phyloP scores from a whole-genome alignment of 164 flowering plant genomes.

The Buxus sempervirens region DNA sequence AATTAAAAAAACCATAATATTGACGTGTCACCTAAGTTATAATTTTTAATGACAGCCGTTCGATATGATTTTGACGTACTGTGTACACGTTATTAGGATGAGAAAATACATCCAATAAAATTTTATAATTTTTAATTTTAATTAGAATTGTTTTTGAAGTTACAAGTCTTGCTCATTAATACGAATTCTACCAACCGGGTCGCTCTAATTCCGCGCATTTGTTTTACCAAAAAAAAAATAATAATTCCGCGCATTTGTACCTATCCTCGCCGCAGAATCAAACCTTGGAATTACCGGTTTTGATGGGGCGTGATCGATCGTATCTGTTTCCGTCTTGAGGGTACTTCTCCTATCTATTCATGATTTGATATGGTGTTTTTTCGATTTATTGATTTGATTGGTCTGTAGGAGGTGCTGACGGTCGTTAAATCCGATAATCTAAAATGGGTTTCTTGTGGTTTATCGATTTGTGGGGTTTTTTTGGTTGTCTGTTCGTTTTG shows the following conservation, averaged over 20 bases:
- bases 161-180: neutral
- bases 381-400: neutral
- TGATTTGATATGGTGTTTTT: neutral
- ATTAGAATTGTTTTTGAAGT: neutral
- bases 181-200: neutral
- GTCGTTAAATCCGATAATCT: constrained; percentile 3
- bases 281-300: neutral
- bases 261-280: constrained; percentile 32
- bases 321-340: neutral
- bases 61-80: too few species aligned
- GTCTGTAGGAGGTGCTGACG: neutral
- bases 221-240: too few species aligned
- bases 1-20: too few species aligned
- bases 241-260: constrained; percentile 18
- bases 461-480: constrained; percentile 2
- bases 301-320: neutral
- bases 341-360: neutral
- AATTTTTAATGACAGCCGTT: too few species aligned
- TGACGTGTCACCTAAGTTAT: too few species aligned
- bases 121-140: too few species aligned
- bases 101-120: too few species aligned
- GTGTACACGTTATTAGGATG: too few species aligned
- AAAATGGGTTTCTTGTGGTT: constrained; percentile 8
- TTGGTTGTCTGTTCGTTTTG: constrained; percentile 2
- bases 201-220: constrained; percentile 16